phyloP scores from a whole-genome alignment of 345 rosid genomes.

The Eucalyptus grandis region DNA sequence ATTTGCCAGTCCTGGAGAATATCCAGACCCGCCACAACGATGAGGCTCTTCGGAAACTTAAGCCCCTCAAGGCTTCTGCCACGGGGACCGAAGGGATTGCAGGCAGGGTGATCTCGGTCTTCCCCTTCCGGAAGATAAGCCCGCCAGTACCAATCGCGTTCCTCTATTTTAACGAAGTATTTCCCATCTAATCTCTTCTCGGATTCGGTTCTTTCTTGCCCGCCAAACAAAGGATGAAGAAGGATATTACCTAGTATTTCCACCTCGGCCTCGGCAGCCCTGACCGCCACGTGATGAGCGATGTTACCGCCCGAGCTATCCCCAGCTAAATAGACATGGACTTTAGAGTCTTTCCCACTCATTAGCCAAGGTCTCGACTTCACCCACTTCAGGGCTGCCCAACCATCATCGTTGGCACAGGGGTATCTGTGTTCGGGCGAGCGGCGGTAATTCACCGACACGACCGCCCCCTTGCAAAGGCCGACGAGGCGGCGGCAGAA shows the following conservation, averaged over 20 bases:
- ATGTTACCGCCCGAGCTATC: constrained; percentile 98
- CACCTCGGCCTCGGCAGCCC: constrained; percentile 47
- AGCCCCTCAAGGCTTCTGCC: constrained; percentile 34
- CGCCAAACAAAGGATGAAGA: constrained; percentile 94
- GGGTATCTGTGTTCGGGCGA: constrained; percentile 76
- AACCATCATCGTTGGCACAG: constrained; percentile 91
- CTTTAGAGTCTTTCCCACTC: constrained; percentile 57
- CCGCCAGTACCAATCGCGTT: constrained; percentile 97
- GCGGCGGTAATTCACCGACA: constrained; percentile 85
- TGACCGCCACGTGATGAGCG: constrained; percentile 79
- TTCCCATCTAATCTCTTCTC: constrained; percentile 73
- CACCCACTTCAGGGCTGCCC: constrained; percentile 94
- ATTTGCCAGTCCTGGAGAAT: constrained; percentile 94
- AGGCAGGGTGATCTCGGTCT: constrained; percentile 81
- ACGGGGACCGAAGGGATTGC: constrained; percentile 80
- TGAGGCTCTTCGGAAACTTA: constrained; percentile 66
- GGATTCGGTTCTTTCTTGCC: constrained; percentile 54
- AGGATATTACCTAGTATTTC: constrained; percentile 74
- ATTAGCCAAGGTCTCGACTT: constrained; percentile 72
- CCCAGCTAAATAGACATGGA: constrained; percentile 77
- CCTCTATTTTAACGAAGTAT: constrained; percentile 75
- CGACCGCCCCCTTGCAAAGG: constrained; percentile 56
- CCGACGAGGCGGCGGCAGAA: constrained; percentile 79
- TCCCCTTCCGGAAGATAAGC: constrained; percentile 84
- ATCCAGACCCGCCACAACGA: constrained; percentile 88